These are phyloP conservation scores for Solanum chiquidenum DNA, from an alignment of 257 asterid genomes.

Conservation along the genomic window DNA sequence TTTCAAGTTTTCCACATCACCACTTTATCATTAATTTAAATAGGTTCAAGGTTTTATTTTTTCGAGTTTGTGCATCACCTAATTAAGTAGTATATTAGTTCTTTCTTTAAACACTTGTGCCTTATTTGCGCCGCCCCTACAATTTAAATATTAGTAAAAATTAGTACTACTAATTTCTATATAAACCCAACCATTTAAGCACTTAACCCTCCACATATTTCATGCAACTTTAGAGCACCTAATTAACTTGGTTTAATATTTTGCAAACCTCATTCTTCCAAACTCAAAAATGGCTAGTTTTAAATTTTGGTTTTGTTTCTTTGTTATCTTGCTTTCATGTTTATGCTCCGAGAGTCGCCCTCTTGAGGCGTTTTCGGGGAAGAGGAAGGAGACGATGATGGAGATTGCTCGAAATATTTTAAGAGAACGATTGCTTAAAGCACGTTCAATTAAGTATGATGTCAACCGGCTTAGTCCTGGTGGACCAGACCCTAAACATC, in stretches of 20 bases:
- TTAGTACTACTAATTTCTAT: not conserved
- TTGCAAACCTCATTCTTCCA: not conserved
- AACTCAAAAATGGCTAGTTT: not conserved
- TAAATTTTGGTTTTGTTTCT: slow-evolving; percentile 3
- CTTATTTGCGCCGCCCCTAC: not conserved
- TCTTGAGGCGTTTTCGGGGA: not conserved
- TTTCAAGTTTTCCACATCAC: not conserved
- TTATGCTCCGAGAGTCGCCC: not conserved
- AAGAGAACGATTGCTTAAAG: not conserved
- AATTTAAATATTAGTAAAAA: not conserved
- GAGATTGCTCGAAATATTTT: not conserved
- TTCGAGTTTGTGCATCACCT: not conserved
- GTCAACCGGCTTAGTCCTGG: not conserved
- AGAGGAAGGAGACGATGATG: not conserved
- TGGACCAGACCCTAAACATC: slow-evolving; percentile 10
- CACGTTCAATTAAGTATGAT: not conserved
- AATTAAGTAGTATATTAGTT: not conserved
- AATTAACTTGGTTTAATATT: not conserved
- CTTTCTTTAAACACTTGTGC: not conserved
- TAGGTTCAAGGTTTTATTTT: not conserved
- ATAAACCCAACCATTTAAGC: not conserved
- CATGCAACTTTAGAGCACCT: not conserved
- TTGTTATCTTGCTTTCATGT: slow-evolving; percentile 1
- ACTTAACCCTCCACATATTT: not conserved
- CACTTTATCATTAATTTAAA: not conserved